Evolutionary conservation across 371 early-diverging fungal genomes (phyloP), one percentile per base, ranked within the genome.

Genomic region (Funneliformis caledonium): DNA sequence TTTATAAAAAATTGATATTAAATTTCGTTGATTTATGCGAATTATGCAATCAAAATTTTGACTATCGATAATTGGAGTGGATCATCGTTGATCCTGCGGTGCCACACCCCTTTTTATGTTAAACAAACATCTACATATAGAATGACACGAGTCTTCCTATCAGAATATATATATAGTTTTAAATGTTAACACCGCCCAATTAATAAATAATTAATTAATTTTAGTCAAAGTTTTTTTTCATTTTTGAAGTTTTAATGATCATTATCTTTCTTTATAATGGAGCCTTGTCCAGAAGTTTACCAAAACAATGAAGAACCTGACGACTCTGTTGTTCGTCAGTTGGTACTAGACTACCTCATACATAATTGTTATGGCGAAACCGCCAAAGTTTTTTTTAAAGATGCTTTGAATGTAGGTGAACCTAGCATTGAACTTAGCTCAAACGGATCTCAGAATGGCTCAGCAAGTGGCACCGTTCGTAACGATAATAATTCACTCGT

Each of bases 291-390:
- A 48, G 77, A 77, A 11, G 37, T 16, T 22, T 77, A 56, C 16
- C 65, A 42, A 64, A 47, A 47, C 31, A 45, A 31, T 26, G 77
- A 77, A 48, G 65, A 47, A 14, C 77, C 77, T n/a, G 86, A 86
- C 61, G 85, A 83, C 33, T 62, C 82, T 60, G 78, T 82, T 56
- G 82, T 83, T n/a, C 82, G 86, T 62, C 84, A 83, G 48, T 83
- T 87, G 11, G 86, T 87, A 16, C 83, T 87, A 37, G 86, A 91
- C 72, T 91, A 91, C 60, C 84, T 91, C 11, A 75, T 91, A 19
- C 90, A 91, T 82, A 86, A 89, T 56, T 90, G 91, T 79, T 91
- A 87, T 82, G 89, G 89, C 43, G 89, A 91, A 76, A 90, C 91
- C 1, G 91, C 91, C 37, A 89, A 87, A 67, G 90, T 90, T 9